A percentile compares a stretch with the other conserved stretches of the same genome.
phyloP scores from a whole-genome alignment of 208 protist species.

The Trypanosoma platydactyli region DNA sequence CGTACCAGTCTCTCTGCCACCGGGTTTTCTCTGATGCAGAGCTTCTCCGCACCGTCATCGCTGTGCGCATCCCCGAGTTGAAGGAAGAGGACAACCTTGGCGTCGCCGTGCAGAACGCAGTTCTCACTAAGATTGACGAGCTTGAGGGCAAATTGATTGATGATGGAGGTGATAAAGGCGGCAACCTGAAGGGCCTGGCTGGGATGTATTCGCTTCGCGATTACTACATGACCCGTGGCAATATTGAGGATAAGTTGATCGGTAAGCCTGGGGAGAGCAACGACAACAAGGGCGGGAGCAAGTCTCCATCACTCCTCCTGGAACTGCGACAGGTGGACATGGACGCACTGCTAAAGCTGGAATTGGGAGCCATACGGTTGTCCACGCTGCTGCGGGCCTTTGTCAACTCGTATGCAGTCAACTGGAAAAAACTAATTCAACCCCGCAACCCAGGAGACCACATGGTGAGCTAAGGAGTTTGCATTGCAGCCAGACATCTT shows the following conservation, averaged over 20 bases:
- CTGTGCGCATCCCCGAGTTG: slow-evolving; percentile 69
- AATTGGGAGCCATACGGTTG: slow-evolving; percentile 58
- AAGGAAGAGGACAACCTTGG: slow-evolving; percentile 90
- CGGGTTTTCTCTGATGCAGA: slow-evolving; percentile 50
- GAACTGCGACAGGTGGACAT: slow-evolving; percentile 69
- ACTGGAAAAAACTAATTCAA: slow-evolving; percentile 89
- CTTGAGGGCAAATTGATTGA: slow-evolving; percentile 44
- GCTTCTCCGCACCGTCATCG: slow-evolving; percentile 65
- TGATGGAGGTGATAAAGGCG: slow-evolving; percentile 19
- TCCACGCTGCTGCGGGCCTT: slow-evolving; percentile 59
- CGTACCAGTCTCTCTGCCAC: slow-evolving; percentile 46
- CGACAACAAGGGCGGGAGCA: slow-evolving; percentile 14
- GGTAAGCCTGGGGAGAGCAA: slow-evolving; percentile 29
- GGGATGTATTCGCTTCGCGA: slow-evolving; percentile 51
- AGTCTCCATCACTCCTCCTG: slow-evolving; percentile 52
- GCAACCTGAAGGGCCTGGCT: background rate
- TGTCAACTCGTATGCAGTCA: slow-evolving; percentile 73
- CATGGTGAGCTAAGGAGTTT: slow-evolving; percentile 58
- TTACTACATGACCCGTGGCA: slow-evolving; percentile 55
- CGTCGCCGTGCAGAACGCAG: slow-evolving; percentile 73
- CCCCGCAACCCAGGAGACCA: slow-evolving; percentile 53
- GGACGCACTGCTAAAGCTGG: slow-evolving; percentile 57
- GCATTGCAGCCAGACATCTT: no score
- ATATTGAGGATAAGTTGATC: slow-evolving; percentile 76
- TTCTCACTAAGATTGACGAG: slow-evolving; percentile 63